These are phyloP conservation scores for Mortierella hygrophila DNA, from an alignment of 192 early-diverging fungal genomes.

Conservation along the genomic window DNA sequence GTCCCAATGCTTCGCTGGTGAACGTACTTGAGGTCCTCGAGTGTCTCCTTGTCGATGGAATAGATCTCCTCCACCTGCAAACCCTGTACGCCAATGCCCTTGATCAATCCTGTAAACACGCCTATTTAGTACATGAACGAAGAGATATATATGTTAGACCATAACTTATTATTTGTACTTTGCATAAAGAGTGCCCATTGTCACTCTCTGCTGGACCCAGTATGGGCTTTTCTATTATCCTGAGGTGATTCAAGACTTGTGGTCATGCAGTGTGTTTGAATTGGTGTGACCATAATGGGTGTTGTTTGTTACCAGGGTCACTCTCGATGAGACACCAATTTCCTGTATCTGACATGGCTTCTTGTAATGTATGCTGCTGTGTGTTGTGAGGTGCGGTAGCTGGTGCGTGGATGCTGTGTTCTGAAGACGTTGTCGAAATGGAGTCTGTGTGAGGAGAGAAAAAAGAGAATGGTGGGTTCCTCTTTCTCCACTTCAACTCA, in stretches of 20 bases:
- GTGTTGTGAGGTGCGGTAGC: neutral
- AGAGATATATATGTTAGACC: no score
- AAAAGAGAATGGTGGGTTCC: neutral
- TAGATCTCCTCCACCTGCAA: conserved; percentile 87
- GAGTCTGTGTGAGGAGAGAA: neutral
- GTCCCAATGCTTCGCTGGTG: neutral
- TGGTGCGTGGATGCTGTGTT: neutral
- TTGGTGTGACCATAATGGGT: neutral
- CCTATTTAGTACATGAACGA: conserved; percentile 46
- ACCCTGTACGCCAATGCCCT: conserved; percentile 77
- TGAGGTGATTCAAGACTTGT: no score
- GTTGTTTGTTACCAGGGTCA: conserved; percentile 73
- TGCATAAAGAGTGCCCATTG: no score
- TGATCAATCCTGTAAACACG: conserved; percentile 87
- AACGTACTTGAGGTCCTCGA: conserved; percentile 73
- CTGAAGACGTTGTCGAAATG: neutral
- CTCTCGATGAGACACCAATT: conserved; percentile 92
- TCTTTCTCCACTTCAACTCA: no score
- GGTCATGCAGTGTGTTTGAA: neutral
- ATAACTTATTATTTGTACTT: no score
- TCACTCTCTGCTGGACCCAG: no score
- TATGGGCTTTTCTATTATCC: no score
- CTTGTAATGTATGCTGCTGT: neutral
- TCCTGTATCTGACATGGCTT: conserved; percentile 67
- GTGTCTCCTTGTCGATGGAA: conserved; percentile 73